Percentiles rank a stretch among this genome's conserved stretches.
Evolutionary conservation across 2,329 filamentous ascomycete species (phyloP).

Genomic region (Botryotinia globosa): DNA sequence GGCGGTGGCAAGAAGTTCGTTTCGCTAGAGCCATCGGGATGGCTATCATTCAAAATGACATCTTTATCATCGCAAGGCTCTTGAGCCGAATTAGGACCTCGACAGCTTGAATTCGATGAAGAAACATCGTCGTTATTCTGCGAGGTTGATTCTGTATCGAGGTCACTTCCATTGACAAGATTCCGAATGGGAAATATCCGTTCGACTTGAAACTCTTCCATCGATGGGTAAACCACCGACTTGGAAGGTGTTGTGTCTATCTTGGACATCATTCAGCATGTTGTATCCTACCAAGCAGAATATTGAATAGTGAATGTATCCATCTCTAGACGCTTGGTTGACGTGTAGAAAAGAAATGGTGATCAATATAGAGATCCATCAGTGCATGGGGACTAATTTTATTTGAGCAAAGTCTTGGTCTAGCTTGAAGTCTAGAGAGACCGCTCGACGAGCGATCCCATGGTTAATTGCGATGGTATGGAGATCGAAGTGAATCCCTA

Average conservation of each 20-base stretch:
- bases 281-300: background rate
- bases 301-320: background rate
- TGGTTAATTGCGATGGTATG: background rate
- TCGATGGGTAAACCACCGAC: slow-evolving; percentile 25
- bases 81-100: background rate
- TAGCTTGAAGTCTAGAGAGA: background rate
- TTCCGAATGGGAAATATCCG: slow-evolving; percentile 33
- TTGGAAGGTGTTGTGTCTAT: slow-evolving; percentile 19
- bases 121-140: background rate
- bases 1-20: slow-evolving; percentile 24
- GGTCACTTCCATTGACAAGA: slow-evolving; percentile 21
- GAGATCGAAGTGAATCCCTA: slow-evolving; percentile 10
- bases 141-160: background rate
- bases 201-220: slow-evolving; percentile 27
- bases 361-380: background rate
- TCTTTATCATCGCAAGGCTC: background rate
- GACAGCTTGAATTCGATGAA: background rate
- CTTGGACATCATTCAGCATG: slow-evolving; percentile 20
- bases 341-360: background rate
- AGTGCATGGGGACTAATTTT: background rate
- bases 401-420: background rate
- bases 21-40: slow-evolving; percentile 3
- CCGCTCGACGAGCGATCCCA: slow-evolving; percentile 2
- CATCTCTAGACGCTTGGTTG: slow-evolving; percentile 2
- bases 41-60: background rate